Conservation (phyloP, 257 asterid species). For the Linderniella brevidens region DNA sequence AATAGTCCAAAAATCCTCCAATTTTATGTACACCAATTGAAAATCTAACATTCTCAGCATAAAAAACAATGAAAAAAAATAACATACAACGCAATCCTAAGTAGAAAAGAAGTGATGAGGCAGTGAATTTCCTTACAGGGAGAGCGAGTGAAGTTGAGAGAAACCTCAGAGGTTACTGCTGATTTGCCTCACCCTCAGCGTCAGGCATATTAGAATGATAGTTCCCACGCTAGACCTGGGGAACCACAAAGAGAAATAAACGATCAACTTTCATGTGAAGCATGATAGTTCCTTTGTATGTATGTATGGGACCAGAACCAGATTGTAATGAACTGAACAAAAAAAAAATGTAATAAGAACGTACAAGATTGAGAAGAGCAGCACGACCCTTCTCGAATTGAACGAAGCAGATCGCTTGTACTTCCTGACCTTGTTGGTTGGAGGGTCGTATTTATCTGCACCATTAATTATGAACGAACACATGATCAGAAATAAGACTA, state of each 20-base stretch:
- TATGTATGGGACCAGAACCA: too few relatives aligned
- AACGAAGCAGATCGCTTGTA: conserved; percentile 68
- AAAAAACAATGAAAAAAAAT: too few relatives aligned
- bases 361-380: conserved; percentile 67
- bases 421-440: conserved; percentile 51
- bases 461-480: background rate
- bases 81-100: too few relatives aligned
- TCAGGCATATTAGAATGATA: conserved; percentile 64
- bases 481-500: too few relatives aligned
- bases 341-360: conserved; percentile 14
- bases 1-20: too few relatives aligned
- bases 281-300: background rate
- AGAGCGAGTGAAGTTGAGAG: too few relatives aligned
- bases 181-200: conserved; percentile 68
- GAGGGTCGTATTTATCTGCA: conserved; percentile 16
- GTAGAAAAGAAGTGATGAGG: too few relatives aligned
- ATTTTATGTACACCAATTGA: too few relatives aligned
- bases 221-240: conserved; percentile 87
- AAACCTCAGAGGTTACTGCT: conserved; percentile 14
- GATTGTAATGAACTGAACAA: conserved; percentile 3
- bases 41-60: too few relatives aligned
- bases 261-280: background rate
- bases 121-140: too few relatives aligned
- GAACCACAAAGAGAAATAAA: conserved; percentile 1
- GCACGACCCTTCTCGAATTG: conserved; percentile 75